A percentile compares a stretch with the other conserved stretches of the same genome.
These are phyloP conservation scores for Pseudodiploospora longispora DNA, from an alignment of 2,329 filamentous ascomycete species.

Conservation along the genomic window DNA sequence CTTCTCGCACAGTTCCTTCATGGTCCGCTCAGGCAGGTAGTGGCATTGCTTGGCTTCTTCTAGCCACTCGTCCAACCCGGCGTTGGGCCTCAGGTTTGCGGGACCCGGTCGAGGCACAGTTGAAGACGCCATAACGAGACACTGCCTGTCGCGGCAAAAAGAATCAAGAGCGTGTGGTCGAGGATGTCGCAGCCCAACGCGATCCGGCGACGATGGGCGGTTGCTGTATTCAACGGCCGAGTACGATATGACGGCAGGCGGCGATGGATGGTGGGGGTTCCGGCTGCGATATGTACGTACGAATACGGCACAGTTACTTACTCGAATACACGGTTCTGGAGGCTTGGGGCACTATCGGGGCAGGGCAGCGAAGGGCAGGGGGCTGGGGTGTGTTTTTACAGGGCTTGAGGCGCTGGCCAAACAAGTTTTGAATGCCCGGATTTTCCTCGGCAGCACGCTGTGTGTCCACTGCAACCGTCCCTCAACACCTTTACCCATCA, in stretches of 20 bases:
- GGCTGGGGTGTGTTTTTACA: too few species aligned
- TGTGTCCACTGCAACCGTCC: too few species aligned
- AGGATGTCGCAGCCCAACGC: conserved; percentile 6
- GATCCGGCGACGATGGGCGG: conserved; percentile 5
- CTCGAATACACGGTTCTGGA: too few species aligned
- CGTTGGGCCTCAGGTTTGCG: conserved; percentile 73
- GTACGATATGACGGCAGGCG: conserved; percentile 7
- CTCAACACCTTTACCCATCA: too few species aligned
- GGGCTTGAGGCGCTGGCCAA: too few species aligned
- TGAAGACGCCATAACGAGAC: conserved; percentile 28
- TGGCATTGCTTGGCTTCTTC: conserved; percentile 95
- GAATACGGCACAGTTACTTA: too few species aligned
- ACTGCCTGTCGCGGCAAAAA: conserved; percentile 16
- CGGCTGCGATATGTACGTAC: too few species aligned
- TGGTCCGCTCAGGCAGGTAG: conserved; percentile 88
- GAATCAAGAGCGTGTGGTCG: conserved; percentile 13
- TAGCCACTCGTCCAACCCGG: conserved; percentile 91
- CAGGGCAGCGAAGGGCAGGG: too few species aligned
- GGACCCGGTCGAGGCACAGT: conserved; percentile 81
- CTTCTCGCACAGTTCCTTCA: conserved; percentile 98
- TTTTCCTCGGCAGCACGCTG: too few species aligned
- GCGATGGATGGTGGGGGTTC: conserved; percentile 9
- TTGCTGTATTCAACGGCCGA: conserved; percentile 7
- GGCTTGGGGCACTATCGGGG: too few species aligned
- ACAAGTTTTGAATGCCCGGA: too few species aligned